Percentiles rank a stretch among this genome's conserved stretches.
phyloP scores from a whole-genome alignment of 208 protist genomes.

The Acanthamoeba sp. region DNA sequence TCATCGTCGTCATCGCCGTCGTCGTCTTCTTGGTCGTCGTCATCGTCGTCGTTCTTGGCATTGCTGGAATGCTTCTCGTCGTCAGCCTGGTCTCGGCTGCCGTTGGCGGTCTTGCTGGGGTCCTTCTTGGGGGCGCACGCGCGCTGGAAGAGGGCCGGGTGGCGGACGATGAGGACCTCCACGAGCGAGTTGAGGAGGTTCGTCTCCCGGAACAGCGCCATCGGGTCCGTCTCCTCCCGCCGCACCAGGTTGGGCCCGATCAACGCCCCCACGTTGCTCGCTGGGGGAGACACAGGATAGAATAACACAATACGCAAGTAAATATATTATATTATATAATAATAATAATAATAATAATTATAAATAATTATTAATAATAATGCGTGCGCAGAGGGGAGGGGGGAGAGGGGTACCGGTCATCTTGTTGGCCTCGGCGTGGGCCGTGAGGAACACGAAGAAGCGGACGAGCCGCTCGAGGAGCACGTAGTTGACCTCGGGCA shows the following conservation, averaged over 20 bases:
- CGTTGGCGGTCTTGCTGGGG: not conserved
- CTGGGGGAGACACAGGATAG: too few species aligned
- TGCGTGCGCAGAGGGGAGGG: too few species aligned
- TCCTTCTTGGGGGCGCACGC: not conserved
- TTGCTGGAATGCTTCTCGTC: not conserved
- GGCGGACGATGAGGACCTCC: conserved; percentile 10
- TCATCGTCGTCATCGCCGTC: too few species aligned
- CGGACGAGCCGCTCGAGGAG: conserved; percentile 6
- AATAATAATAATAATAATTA: not conserved
- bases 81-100: not conserved
- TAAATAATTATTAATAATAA: not conserved
- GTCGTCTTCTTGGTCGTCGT: not conserved
- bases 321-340: too few species aligned
- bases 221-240: not conserved
- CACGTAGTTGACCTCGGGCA: conserved; percentile 12
- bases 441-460: conserved; percentile 23
- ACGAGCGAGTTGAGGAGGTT: conserved; percentile 12
- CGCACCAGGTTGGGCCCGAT: conserved; percentile 12
- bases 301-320: too few species aligned
- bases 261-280: conserved; percentile 40
- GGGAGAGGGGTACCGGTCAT: conserved; percentile 17
- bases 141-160: not conserved
- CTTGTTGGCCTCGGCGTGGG: conserved; percentile 10
- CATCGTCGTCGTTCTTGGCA: not conserved
- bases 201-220: not conserved